Base-by-base conservation (phyloP, 1,139 yeast genomes). In the Protomyces arabidopsidicola region DNA sequence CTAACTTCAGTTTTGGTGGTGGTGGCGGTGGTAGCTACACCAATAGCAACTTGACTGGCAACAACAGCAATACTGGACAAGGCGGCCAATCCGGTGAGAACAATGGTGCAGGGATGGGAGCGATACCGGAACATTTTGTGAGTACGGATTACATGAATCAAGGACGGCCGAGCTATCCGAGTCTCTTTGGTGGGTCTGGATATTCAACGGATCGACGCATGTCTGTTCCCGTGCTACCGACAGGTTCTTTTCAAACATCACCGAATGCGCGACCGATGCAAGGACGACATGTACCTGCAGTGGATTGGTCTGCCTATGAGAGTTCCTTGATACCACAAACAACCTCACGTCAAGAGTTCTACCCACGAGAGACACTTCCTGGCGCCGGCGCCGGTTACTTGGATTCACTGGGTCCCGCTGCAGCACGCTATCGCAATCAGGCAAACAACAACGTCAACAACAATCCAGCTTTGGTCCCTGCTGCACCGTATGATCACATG, bases 171-270 rank as follows among this genome's bases (percentile, higher is more conserved):
- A 45, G 36, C 3, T 52, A 52, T 2, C 18, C 48, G 10, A 45
- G 55, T 8, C 22, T 24, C 16, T 36, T 36, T 36, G 42, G 14
- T n/a, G 16, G 42, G 1, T 52, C 51, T 38, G 53, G 53, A 9
- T 60, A 35, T 50, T 27, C 24, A 12, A 5, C 35, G 35, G 64
- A 60, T 34, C 45, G 64, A 14, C 58, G 64, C n/a, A 60, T 60
- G 64, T 60, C 64, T 2, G 58, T 52, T 12, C 64, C 64, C 10
- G 59, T 60, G 14, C 39, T 60, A 52, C 54, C 64, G 18, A 27
- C 64, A n/a, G 27, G 50, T 22, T 39, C 56, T 6, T 60, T 54
- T 39, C 53, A 53, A 10, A 36, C 64, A 39, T 27, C 58, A 12
- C 22, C 39, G 24, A 34, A 31, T 16, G 51, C 45, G 35, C 48